Percentiles rank a stretch among this genome's conserved stretches.
Evolutionary conservation across 306 rosid species (phyloP).

Genomic region (Canavalia ensiformis): DNA sequence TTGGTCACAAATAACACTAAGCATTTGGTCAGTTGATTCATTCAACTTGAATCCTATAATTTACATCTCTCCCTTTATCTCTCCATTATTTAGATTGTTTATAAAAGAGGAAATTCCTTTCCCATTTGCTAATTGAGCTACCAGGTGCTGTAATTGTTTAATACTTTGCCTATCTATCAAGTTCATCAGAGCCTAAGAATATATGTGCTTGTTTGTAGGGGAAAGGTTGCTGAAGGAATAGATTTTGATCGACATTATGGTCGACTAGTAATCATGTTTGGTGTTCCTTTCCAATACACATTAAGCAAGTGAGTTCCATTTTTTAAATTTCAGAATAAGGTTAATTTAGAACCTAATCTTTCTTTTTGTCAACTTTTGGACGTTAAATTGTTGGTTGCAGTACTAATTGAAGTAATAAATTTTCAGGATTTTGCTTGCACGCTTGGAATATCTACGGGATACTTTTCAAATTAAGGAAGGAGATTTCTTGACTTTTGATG

Average conservation of each 20-base stretch:
- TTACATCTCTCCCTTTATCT: not conserved
- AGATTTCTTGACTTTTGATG: conserved; percentile 95
- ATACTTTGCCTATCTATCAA: not conserved
- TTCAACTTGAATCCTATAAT: not conserved
- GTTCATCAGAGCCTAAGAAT: conserved; percentile 28
- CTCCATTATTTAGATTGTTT: conserved; percentile 4
- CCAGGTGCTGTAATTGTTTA: conserved; percentile 4
- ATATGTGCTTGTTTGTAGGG: conserved; percentile 59
- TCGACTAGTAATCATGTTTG: conserved; percentile 89
- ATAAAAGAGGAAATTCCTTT: not conserved
- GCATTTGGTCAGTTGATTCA: not conserved
- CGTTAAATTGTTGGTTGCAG: conserved; percentile 17
- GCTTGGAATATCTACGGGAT: conserved; percentile 82
- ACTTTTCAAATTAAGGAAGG: conserved; percentile 96
- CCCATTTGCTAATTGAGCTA: not conserved
- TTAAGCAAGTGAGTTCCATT: conserved; percentile 83
- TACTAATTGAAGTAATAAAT: conserved; percentile 35
- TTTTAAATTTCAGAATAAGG: conserved; percentile 12
- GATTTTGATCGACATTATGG: conserved; percentile 97
- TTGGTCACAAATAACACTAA: not conserved
- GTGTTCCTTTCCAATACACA: conserved; percentile 94
- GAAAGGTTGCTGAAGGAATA: conserved; percentile 94
- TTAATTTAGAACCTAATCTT: conserved; percentile 14
- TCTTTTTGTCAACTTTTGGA: conserved; percentile 7
- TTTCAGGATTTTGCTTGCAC: conserved; percentile 90